phyloP scores from a whole-genome alignment of 1,284 basidiomycete species.

The Agroathelia rolfsii region DNA sequence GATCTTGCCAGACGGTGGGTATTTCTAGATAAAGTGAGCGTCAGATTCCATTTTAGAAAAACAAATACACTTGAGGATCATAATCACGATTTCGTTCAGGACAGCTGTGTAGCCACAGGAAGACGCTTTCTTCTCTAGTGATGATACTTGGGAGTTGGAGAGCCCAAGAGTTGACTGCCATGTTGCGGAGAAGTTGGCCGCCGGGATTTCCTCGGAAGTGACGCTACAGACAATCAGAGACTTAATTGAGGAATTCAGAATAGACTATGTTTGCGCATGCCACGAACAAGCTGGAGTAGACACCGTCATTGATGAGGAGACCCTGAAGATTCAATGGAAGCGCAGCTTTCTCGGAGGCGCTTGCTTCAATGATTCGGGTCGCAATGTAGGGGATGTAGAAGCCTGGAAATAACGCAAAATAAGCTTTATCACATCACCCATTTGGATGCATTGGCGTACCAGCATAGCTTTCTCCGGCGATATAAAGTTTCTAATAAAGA shows the following conservation, averaged over 20 bases:
- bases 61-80: slow-evolving; percentile 9
- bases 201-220: slow-evolving; percentile 11
- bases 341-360: slow-evolving; percentile 11
- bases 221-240: slow-evolving; percentile 7
- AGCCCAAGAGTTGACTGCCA: slow-evolving; percentile 14
- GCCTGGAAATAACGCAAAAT: no score
- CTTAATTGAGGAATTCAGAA: not conserved
- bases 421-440: no score
- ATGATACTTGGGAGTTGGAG: slow-evolving; percentile 12
- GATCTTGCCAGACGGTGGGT: slow-evolving; percentile 14
- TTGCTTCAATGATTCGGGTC: slow-evolving; percentile 15
- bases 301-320: slow-evolving; percentile 17
- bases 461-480: slow-evolving; percentile 24
- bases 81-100: not conserved
- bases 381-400: slow-evolving; percentile 29
- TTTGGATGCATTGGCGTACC: no score
- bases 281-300: slow-evolving; percentile 13
- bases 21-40: slow-evolving; percentile 15
- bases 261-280: not conserved
- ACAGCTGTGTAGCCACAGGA: slow-evolving; percentile 3
- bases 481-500: slow-evolving; percentile 16
- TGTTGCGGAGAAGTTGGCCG: slow-evolving; percentile 12
- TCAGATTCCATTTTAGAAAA: slow-evolving; percentile 16
- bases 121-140: slow-evolving; percentile 1
- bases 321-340: slow-evolving; percentile 10